Conservation (phyloP, 768 basidiomycete genomes). For the Suillus ampliporus region DNA sequence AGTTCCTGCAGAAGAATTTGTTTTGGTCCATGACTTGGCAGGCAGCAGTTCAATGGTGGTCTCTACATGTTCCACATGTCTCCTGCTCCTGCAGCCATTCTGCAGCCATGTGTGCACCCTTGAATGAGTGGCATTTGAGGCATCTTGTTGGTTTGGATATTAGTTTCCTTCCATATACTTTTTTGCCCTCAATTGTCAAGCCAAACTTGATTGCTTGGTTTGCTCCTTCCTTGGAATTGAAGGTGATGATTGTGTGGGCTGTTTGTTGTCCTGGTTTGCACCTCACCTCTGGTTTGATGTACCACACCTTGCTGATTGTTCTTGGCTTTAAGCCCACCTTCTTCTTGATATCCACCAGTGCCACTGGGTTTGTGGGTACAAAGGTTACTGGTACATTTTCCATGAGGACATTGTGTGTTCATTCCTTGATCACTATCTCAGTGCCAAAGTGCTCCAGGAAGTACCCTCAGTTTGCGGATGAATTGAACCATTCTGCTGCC, state of each 20-base stretch:
- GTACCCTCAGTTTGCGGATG: neutral
- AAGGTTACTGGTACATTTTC: conserved; percentile 29
- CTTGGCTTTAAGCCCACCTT: conserved; percentile 16
- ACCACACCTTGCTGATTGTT: conserved; percentile 22
- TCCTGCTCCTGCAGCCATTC: conserved; percentile 6
- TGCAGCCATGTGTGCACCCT: conserved; percentile 7
- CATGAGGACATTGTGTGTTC: conserved; percentile 15
- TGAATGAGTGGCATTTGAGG: conserved; percentile 8
- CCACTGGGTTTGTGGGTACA: conserved; percentile 9
- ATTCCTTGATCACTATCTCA: conserved; percentile 10
- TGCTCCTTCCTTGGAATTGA: conserved; percentile 23
- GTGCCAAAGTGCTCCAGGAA: conserved; percentile 10
- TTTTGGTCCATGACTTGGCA: too few relatives aligned
- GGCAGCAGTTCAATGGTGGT: too few relatives aligned
- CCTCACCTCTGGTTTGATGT: conserved; percentile 29
- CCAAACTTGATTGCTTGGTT: conserved; percentile 33
- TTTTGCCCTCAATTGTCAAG: conserved; percentile 19
- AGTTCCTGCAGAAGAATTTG: too few relatives aligned
- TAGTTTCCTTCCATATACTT: conserved; percentile 17
- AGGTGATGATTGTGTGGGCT: conserved; percentile 31
- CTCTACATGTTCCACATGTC: too few relatives aligned
- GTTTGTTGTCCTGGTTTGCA: conserved; percentile 20
- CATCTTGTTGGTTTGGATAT: conserved; percentile 8
- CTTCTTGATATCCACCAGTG: conserved; percentile 16
- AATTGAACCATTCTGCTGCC: conserved; percentile 25